A percentile compares a stretch with the other conserved stretches of the same genome.
These are phyloP conservation scores for Cryoendolithus antarcticus DNA, from an alignment of 2,329 filamentous ascomycete species.

Conservation along the genomic window DNA sequence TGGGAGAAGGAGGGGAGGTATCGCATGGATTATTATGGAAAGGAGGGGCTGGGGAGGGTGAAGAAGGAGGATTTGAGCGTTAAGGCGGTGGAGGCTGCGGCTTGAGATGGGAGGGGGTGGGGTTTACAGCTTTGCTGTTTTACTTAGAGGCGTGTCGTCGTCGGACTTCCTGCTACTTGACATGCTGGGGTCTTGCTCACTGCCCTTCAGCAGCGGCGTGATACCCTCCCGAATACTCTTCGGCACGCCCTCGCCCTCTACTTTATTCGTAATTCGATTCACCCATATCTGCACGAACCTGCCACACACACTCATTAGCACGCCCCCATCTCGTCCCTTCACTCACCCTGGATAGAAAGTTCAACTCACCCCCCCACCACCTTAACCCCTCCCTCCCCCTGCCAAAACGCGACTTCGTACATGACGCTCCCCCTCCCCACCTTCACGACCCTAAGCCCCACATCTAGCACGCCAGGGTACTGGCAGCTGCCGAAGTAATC, in stretches of 20 bases:
- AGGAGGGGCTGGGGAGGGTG: constrained; percentile 76
- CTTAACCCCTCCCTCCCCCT: constrained; percentile 61
- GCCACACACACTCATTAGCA: too few relatives aligned
- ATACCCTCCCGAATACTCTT: constrained; percentile 39
- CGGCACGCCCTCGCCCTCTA: constrained; percentile 54
- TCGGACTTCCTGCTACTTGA: too few relatives aligned
- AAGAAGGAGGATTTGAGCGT: constrained; percentile 27
- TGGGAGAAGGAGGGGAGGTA: constrained; percentile 47
- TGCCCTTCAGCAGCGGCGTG: constrained; percentile 15
- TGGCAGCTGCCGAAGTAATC: constrained; percentile 73
- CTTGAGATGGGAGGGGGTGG: background rate
- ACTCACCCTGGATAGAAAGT: too few relatives aligned
- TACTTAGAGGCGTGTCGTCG: too few relatives aligned
- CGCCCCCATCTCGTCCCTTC: too few relatives aligned
- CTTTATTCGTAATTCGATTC: constrained; percentile 55
- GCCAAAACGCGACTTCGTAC: constrained; percentile 83
- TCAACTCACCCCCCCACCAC: constrained; percentile 52
- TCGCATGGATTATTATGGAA: constrained; percentile 97
- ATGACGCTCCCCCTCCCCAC: constrained; percentile 77
- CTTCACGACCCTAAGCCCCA: constrained; percentile 70
- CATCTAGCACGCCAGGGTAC: constrained; percentile 70
- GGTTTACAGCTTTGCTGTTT: too few relatives aligned
- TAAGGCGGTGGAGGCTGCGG: constrained; percentile 1
- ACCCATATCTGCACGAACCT: constrained; percentile 15
- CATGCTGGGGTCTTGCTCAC: constrained; percentile 11